Percentiles rank a stretch among this genome's conserved stretches.
These are phyloP conservation scores for Hibiscus mutabilis DNA, from an alignment of 345 rosid genomes.

Conservation along the genomic window DNA sequence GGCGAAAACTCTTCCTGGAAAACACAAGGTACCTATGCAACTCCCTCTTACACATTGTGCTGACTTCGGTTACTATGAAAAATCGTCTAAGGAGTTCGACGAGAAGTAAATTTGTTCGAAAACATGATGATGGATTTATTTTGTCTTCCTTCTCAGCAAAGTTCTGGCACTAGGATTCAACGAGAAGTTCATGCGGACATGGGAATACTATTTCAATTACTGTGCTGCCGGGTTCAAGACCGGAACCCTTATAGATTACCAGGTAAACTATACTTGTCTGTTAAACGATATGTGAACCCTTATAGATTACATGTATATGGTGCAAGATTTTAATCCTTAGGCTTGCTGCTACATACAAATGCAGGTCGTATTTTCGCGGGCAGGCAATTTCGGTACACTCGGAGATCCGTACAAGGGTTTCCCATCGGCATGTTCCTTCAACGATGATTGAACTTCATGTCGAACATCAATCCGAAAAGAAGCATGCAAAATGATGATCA, in stretches of 20 bases:
- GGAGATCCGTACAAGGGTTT: constrained; percentile 22
- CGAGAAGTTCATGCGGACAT: constrained; percentile 50
- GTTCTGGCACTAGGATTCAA: constrained; percentile 51
- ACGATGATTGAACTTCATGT: not conserved
- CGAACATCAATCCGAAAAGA: not conserved
- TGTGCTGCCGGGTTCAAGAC: constrained; percentile 83
- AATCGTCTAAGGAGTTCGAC: not conserved
- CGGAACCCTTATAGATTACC: constrained; percentile 57
- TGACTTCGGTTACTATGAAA: not conserved
- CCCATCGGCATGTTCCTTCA: not conserved
- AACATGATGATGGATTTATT: not conserved
- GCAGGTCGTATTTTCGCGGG: constrained; percentile 68
- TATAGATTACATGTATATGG: not conserved
- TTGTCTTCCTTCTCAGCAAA: not conserved
- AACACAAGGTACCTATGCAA: constrained; percentile 40
- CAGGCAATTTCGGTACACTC: constrained; percentile 51
- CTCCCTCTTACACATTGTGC: not conserved
- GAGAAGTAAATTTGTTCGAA: not conserved
- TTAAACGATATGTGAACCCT: not conserved
- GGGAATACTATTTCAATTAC: constrained; percentile 15
- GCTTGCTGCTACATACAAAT: not conserved
- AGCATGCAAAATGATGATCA: not conserved
- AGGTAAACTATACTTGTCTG: constrained; percentile 26
- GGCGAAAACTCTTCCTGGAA: constrained; percentile 75
- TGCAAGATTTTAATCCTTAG: not conserved